A percentile compares a stretch with the other conserved stretches of the same genome.
phyloP scores from a whole-genome alignment of 176 grass and related monocot species.

The Triticum timopheevii region DNA sequence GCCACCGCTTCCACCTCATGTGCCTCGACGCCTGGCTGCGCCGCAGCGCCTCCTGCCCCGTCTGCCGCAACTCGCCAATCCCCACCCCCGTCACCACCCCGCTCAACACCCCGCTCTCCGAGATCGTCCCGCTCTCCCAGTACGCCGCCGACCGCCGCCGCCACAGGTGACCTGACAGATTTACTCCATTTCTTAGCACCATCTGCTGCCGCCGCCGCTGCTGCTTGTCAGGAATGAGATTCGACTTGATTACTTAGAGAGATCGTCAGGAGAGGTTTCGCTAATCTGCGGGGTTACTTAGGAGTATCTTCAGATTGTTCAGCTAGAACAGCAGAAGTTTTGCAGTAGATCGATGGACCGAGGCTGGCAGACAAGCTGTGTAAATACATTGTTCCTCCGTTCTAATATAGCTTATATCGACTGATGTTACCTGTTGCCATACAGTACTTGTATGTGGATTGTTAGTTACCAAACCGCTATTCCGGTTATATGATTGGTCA shows the following conservation, averaged over 20 bases:
- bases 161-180: conserved; percentile 43
- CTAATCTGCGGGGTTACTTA: neutral
- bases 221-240: neutral
- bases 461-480: conserved; percentile 4
- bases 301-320: neutral
- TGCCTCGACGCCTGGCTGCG: conserved; percentile 94
- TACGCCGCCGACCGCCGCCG: conserved; percentile 80
- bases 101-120: conserved; percentile 75
- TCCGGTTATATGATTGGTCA: neutral
- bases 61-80: conserved; percentile 87
- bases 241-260: neutral
- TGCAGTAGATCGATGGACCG: conserved; percentile 21
- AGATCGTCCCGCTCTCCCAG: conserved; percentile 82
- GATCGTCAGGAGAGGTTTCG: neutral
- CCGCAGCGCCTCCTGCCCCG: conserved; percentile 79
- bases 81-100: conserved; percentile 73
- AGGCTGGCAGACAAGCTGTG: conserved; percentile 36
- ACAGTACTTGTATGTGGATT: conserved; percentile 8
- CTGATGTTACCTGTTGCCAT: conserved; percentile 2
- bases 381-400: conserved; percentile 50
- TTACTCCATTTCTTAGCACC: neutral
- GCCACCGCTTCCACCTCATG: conserved; percentile 87
- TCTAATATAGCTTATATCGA: conserved; percentile 27
- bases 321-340: conserved; percentile 31
- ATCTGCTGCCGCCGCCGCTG: neutral